Base-by-base conservation (phyloP, 2,329 filamentous ascomycete species). In the Penicillium sp. region DNA sequence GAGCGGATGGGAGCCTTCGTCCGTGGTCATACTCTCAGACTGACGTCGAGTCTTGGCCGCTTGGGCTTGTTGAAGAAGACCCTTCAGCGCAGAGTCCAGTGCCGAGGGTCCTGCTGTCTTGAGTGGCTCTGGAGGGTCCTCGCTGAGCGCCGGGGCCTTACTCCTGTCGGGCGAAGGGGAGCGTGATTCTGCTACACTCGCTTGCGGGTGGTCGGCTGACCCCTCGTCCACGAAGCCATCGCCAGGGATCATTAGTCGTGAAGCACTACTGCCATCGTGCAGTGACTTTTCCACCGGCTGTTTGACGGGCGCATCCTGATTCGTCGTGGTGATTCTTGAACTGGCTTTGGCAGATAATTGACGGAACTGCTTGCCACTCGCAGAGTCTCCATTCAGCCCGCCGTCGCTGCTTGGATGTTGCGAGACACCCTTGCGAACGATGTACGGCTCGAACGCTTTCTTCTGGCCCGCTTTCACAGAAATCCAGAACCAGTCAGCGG, bases 401-500 rank as follows among this genome's bases (percentile, higher is more conserved):
- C 57, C 59, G 27, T 45, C 42, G 32, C 52, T 56, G 42, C 49
- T 56, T 36, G 44, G 43, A 12, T 36, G 64, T 51, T 66, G 62
- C 1, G 58, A 54, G 35, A 45, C 45, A 32, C 43, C 50, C 47
- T 56, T 60, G 28, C 60, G 61, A 43, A 72, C 65, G 18, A 67
- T 54, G 59, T 78, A 80, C 28, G 71, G 65, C 24, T 72, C 66
- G 43, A 76, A 77, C 9, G 75, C 61, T 47, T 78, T 71, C 57
- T 70, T 73, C 46, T 73, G 66, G 28, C 79, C 60, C 39, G 62
- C 66, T 45, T 76, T 74, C 43, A 96, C 82, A 55, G 86, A 93
- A 44, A 84, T 79, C 84, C 87, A 93, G 3, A 98, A 74, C 93
- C 93, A 98, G 24, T 85, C 80, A 13, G 82, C 80, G 6, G 79